Conservation (phyloP, 164 flowering plant genomes). For the Stephania yunnanensis region DNA sequence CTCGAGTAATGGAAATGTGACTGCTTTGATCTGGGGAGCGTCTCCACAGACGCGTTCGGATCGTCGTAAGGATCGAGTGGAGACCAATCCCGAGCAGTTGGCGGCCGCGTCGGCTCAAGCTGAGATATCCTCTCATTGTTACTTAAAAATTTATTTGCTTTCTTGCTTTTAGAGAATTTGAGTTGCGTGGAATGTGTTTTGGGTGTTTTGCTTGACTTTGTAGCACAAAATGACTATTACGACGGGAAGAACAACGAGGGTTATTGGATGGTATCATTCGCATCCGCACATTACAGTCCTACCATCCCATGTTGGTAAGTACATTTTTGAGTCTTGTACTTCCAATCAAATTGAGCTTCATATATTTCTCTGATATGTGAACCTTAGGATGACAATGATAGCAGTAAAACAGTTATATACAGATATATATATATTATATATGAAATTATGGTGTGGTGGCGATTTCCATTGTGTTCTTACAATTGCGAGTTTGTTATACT, state of each 20-base stretch:
- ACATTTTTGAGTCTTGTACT: background rate
- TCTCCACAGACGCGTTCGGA: constrained; percentile 94
- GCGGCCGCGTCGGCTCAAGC: constrained; percentile 98
- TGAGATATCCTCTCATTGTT: constrained; percentile 72
- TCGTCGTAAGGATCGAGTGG: constrained; percentile 90
- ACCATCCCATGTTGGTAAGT: constrained; percentile 95
- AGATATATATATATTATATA: too few relatives aligned
- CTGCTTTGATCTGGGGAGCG: constrained; percentile 97
- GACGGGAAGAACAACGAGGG: constrained; percentile 87
- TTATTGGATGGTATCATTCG: constrained; percentile 99
- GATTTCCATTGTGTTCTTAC: background rate
- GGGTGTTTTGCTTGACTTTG: constrained; percentile 35
- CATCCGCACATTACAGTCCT: constrained; percentile 98
- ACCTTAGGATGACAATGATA: background rate
- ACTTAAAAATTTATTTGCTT: background rate
- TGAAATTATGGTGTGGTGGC: background rate
- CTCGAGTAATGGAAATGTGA: constrained; percentile 57
- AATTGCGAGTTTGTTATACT: too few relatives aligned
- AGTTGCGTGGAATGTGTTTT: background rate
- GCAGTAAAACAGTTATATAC: background rate
- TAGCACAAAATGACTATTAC: constrained; percentile 73
- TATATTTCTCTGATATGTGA: background rate
- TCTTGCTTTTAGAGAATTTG: background rate
- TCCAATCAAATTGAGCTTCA: background rate
- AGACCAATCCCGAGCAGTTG: constrained; percentile 98